These are phyloP conservation scores for Solanum etuberosum DNA, from an alignment of 257 asterid genomes.

Conservation along the genomic window DNA sequence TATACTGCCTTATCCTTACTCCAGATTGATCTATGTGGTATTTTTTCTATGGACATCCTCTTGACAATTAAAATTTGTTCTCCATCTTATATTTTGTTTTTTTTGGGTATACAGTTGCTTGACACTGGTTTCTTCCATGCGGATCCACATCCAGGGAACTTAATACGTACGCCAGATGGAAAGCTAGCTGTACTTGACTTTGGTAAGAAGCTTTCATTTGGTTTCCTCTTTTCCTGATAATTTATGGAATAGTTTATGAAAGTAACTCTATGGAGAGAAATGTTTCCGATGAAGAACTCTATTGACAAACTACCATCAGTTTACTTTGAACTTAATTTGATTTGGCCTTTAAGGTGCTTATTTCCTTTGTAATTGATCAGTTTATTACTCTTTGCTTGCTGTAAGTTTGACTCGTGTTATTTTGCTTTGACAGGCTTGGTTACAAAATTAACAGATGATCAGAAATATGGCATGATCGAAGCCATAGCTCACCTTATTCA, in stretches of 20 bases:
- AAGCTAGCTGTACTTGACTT: slow-evolving; percentile 92
- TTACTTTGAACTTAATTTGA: background rate
- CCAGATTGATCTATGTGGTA: background rate
- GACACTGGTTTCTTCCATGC: slow-evolving; percentile 99
- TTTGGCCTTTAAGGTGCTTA: background rate
- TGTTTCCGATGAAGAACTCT: background rate
- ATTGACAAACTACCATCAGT: background rate
- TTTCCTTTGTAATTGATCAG: background rate
- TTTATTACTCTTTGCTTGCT: background rate
- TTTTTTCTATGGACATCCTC: background rate
- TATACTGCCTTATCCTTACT: background rate
- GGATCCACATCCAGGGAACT: slow-evolving; percentile 99
- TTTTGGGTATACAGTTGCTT: slow-evolving; percentile 67
- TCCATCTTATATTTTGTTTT: slow-evolving; percentile 13
- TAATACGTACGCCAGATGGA: slow-evolving; percentile 96
- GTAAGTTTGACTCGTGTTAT: background rate
- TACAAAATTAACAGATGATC: slow-evolving; percentile 91
- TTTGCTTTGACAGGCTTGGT: slow-evolving; percentile 65
- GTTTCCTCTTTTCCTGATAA: background rate
- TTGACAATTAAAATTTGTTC: background rate
- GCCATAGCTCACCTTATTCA: slow-evolving; percentile 98
- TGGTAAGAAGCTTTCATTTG: slow-evolving; percentile 31
- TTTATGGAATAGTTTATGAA: background rate
- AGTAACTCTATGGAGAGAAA: background rate
- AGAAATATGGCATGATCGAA: slow-evolving; percentile 96